These are phyloP conservation scores for Quercus cerris DNA, from an alignment of 306 rosid genomes.

Conservation along the genomic window DNA sequence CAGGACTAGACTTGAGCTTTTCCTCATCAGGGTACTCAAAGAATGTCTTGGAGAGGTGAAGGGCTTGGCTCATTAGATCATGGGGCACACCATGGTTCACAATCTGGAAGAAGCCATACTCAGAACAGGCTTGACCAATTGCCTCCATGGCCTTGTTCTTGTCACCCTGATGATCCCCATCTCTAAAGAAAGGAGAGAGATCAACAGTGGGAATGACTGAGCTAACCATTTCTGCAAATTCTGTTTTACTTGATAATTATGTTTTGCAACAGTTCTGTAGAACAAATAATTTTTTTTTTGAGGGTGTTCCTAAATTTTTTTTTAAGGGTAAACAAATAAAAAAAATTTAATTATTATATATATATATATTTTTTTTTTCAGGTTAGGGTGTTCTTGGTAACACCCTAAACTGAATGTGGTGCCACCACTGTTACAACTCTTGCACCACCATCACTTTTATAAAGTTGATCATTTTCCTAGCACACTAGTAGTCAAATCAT, in stretches of 20 bases:
- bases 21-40: slow-evolving; percentile 38
- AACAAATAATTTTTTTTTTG: too few species aligned
- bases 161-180: slow-evolving; percentile 23
- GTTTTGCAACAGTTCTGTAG: too few species aligned
- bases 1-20: slow-evolving; percentile 34
- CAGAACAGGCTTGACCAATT: slow-evolving; percentile 40
- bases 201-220: slow-evolving; percentile 37
- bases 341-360: too few species aligned
- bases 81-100: slow-evolving; percentile 42
- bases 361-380: too few species aligned
- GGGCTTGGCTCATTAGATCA: slow-evolving; percentile 28
- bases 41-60: slow-evolving; percentile 31
- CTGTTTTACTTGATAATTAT: neutral
- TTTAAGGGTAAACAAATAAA: too few species aligned
- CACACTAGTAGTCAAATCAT: too few species aligned
- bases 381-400: too few species aligned
- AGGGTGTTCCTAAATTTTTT: too few species aligned
- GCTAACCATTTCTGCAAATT: slow-evolving; percentile 18
- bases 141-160: slow-evolving; percentile 21
- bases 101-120: slow-evolving; percentile 53
- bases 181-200: slow-evolving; percentile 28
- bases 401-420: too few species aligned
- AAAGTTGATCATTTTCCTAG: too few species aligned
- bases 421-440: too few species aligned
- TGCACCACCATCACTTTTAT: too few species aligned